A percentile compares a stretch with the other conserved stretches of the same genome.
phyloP scores from a whole-genome alignment of 139 green algal genomes.

The Micractinium conductrix region DNA sequence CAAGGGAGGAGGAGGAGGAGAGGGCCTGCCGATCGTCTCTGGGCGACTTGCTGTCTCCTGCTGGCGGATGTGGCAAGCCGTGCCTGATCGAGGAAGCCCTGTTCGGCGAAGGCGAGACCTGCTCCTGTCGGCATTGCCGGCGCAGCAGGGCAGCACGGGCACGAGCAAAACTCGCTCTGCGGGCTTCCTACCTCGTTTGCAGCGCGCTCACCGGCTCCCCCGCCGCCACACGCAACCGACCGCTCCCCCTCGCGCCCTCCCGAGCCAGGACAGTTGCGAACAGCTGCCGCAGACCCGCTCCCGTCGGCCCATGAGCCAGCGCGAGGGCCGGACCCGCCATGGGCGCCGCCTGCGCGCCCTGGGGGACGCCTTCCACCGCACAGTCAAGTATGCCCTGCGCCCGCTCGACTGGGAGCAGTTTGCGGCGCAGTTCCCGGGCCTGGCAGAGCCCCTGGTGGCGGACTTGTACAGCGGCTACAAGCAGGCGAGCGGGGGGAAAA shows the following conservation, averaged over 20 bases:
- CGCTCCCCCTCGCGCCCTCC: neutral
- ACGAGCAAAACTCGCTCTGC: no score
- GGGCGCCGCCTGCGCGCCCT: conserved; percentile 36
- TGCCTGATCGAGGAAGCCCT: neutral
- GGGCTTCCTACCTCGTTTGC: no score
- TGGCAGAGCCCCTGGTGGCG: neutral
- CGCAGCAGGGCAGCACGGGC: neutral
- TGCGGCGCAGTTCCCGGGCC: conserved; percentile 8
- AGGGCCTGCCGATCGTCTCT: neutral
- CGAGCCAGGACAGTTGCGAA: neutral
- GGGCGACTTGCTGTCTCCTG: neutral
- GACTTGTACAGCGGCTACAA: conserved; percentile 20
- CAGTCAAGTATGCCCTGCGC: conserved; percentile 42
- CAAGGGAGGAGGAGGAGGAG: no score
- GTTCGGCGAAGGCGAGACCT: no score
- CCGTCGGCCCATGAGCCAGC: neutral
- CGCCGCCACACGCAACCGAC: neutral
- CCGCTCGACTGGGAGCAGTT: conserved; percentile 12
- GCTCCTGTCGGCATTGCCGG: neutral
- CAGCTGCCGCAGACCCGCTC: neutral
- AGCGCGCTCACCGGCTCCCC: no score
- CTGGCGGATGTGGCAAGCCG: neutral
- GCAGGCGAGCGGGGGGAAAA: conserved; percentile 19
- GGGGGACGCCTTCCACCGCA: conserved; percentile 39
- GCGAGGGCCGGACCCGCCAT: neutral